These are phyloP conservation scores for Mycosphaerella sp. DNA, from an alignment of 2,329 filamentous ascomycete species.

Conservation along the genomic window DNA sequence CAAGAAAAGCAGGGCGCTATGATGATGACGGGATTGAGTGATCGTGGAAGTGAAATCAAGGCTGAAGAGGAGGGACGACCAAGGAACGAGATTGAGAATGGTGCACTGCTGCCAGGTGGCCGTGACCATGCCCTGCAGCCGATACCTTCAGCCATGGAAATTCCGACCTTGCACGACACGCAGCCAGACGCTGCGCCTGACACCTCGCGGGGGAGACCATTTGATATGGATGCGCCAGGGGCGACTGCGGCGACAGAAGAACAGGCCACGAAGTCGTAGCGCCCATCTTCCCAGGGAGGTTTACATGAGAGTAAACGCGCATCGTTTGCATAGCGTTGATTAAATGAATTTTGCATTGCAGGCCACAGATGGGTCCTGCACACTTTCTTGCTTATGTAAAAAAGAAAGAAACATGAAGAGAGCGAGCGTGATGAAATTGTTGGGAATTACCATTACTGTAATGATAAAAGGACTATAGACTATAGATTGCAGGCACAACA, in stretches of 20 bases:
- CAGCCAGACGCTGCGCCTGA: neutral
- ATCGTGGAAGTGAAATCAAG: constrained; percentile 7
- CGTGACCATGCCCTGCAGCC: neutral
- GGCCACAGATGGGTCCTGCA: neutral
- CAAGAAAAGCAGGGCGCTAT: constrained; percentile 21
- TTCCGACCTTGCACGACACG: neutral
- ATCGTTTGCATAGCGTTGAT: neutral
- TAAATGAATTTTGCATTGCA: neutral
- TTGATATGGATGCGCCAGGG: neutral
- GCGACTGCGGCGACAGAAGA: neutral
- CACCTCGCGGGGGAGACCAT: neutral
- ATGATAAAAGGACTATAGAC: neutral
- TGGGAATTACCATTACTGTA: neutral
- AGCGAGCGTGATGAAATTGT: too few relatives aligned
- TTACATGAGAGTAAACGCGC: neutral
- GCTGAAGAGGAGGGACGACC: neutral
- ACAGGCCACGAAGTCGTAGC: neutral
- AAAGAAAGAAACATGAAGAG: neutral
- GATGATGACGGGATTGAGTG: constrained; percentile 2
- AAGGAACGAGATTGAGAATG: neutral
- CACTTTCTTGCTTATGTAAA: neutral
- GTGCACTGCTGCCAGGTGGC: neutral
- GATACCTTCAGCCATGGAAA: neutral
- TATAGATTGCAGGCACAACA: neutral
- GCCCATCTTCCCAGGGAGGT: too few relatives aligned